Conservation (phyloP, 2,329 filamentous ascomycete genomes). For the Talaromyces pinophilus region DNA sequence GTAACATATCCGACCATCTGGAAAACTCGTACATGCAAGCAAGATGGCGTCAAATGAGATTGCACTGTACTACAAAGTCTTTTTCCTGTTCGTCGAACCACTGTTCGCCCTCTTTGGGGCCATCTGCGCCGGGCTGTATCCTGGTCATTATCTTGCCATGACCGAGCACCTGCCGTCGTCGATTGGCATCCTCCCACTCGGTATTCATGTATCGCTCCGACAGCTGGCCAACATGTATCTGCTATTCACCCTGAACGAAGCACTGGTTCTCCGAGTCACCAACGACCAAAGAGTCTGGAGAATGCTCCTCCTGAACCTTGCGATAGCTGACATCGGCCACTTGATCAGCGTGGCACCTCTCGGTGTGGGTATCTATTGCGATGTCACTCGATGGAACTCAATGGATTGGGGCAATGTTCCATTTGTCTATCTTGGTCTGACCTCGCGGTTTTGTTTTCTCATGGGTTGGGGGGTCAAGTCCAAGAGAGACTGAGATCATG, state of each 20-base stretch:
- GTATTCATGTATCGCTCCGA: slow-evolving; percentile 67
- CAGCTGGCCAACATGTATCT: slow-evolving; percentile 79
- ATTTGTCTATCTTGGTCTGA: slow-evolving; percentile 68
- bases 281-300: slow-evolving; percentile 69
- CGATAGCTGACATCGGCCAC: slow-evolving; percentile 76
- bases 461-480: slow-evolving; percentile 52
- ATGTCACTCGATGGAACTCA: slow-evolving; percentile 63
- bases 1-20: not conserved
- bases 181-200: slow-evolving; percentile 53
- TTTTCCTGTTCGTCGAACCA: slow-evolving; percentile 75
- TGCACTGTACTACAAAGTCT: slow-evolving; percentile 59
- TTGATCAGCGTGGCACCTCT: slow-evolving; percentile 65
- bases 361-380: slow-evolving; percentile 65
- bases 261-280: slow-evolving; percentile 70
- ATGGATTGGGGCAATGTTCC: slow-evolving; percentile 69
- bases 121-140: slow-evolving; percentile 55
- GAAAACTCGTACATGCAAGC: not conserved
- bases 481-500: not conserved
- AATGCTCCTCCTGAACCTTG: slow-evolving; percentile 64
- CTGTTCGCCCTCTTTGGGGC: slow-evolving; percentile 56
- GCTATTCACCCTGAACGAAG: slow-evolving; percentile 75
- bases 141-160: slow-evolving; percentile 61
- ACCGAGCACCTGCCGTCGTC: slow-evolving; percentile 58
- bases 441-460: slow-evolving; percentile 61
- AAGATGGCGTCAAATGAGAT: not conserved